Conservation (phyloP, 176 grass and related monocot species). For the Triticum urartu region DNA sequence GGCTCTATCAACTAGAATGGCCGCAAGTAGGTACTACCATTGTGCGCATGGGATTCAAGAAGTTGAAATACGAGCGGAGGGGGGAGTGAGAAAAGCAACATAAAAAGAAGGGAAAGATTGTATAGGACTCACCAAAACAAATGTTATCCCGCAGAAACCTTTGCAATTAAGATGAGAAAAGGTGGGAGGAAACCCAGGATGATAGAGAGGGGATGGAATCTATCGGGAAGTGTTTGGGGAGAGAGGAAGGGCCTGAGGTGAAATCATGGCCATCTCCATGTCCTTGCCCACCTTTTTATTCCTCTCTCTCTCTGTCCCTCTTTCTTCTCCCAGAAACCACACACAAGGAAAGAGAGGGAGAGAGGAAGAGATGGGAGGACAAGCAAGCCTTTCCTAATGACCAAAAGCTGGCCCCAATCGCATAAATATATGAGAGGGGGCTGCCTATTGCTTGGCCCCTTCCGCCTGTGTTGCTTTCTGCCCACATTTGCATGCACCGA, state of each 20-base stretch:
- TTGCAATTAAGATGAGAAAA: slow-evolving; percentile 57
- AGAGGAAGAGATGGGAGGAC: background rate
- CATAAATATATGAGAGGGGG: slow-evolving; percentile 30
- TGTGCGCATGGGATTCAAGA: background rate
- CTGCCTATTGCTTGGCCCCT: slow-evolving; percentile 11
- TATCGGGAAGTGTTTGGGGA: slow-evolving; percentile 52
- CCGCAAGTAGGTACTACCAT: background rate
- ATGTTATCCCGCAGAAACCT: slow-evolving; percentile 63
- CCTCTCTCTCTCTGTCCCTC: slow-evolving; percentile 4
- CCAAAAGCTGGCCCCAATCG: slow-evolving; percentile 37
- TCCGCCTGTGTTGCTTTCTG: slow-evolving; percentile 47
- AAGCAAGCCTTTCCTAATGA: slow-evolving; percentile 39
- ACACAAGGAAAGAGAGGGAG: background rate
- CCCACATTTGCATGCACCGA: slow-evolving; percentile 38
- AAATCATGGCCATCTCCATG: slow-evolving; percentile 46
- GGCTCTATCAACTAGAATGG: background rate
- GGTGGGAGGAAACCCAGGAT: slow-evolving; percentile 39
- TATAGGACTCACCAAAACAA: slow-evolving; percentile 49
- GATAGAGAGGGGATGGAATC: slow-evolving; percentile 64
- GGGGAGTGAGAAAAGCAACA: slow-evolving; percentile 44
- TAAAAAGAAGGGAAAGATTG: slow-evolving; percentile 51
- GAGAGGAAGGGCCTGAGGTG: slow-evolving; percentile 9
- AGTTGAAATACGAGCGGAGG: slow-evolving; percentile 29
- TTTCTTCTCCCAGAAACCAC: background rate
- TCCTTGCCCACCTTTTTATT: slow-evolving; percentile 19